Percentiles rank a stretch among this genome's conserved stretches.
Conservation (phyloP, 2,329 filamentous ascomycete species). For the Penicillium paneum region DNA sequence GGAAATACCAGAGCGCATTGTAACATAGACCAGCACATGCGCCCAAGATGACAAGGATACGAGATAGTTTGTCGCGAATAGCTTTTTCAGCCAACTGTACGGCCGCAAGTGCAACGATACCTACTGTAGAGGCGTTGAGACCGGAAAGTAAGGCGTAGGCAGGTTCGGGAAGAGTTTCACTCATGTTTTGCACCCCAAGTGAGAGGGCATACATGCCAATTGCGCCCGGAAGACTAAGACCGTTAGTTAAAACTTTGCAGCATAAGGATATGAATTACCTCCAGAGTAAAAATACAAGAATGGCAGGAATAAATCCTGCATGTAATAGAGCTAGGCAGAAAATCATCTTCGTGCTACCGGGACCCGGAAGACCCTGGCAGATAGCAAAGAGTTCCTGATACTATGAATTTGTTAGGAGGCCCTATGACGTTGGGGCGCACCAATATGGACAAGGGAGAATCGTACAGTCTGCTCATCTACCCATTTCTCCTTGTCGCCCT, state of each 20-base stretch:
- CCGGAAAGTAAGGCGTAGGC: constrained; percentile 70
- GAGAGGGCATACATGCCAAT: constrained; percentile 67
- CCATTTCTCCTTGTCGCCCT: constrained; percentile 53
- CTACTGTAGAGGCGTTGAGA: constrained; percentile 68
- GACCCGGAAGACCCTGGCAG: constrained; percentile 65
- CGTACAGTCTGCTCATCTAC: constrained; percentile 65
- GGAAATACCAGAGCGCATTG: constrained; percentile 73
- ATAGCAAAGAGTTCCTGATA: constrained; percentile 71
- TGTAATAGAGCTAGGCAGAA: constrained; percentile 66
- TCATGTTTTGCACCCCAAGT: constrained; percentile 61
- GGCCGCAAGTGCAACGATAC: constrained; percentile 67
- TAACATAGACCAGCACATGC: constrained; percentile 66
- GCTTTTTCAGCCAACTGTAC: constrained; percentile 66
- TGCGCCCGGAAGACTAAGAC: constrained; percentile 61
- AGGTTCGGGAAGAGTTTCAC: constrained; percentile 55
- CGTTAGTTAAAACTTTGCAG: background rate
- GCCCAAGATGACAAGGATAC: constrained; percentile 62
- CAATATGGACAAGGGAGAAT: background rate
- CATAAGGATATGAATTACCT: constrained; percentile 44
- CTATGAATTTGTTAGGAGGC: constrained; percentile 34
- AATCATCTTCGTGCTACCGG: constrained; percentile 67
- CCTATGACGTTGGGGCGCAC: background rate
- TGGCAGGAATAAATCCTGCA: constrained; percentile 56
- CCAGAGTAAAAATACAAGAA: constrained; percentile 63
- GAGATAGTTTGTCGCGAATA: constrained; percentile 62